Base-by-base conservation (phyloP, 331 rosid species). In the Rosa hybrid region DNA sequence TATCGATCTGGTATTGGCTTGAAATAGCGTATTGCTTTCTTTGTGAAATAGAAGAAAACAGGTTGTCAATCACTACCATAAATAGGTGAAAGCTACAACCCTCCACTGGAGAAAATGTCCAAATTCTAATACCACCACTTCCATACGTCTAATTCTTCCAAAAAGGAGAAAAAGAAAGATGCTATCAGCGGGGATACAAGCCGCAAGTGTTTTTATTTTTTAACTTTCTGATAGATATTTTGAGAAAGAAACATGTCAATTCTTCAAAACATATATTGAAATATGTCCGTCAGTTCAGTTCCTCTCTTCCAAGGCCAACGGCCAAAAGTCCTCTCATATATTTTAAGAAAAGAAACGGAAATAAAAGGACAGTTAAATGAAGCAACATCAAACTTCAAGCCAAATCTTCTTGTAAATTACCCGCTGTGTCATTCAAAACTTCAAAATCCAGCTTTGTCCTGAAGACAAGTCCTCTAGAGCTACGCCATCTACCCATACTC, bases 401-500 rank as follows among this genome's bases (percentile, higher is more conserved):
- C 83, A 78, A 83, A 85, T 82, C 86, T 84, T 77, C 85, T 80
- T 65, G 84, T 25, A 80, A 80, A 84, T 76, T 65, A 80, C 79
- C 90, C 84, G 89, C 88, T 82, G 91, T 81, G 82, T 87, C 89
- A 78, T 92, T 87, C 90, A 91, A 88, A 89, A 87, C 68, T 74
- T 82, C 88, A 80, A 82, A 80, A 81, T 76, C 84, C 82, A 82
- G 80, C 85, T 87, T 77, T 83, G 51, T 69, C 83, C 86, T 68
- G 79, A 78, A 83, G 85, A 79, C 85, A 71, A 82, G 78, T 53
- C 86, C 91, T 77, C 68, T 76, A 65, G 83, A 79, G 85, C 87
- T 84, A 84, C 71, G 78, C 85, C 86, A 87, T 87, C 94, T 84
- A 88, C 79, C 94, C 84, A 87, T n/a, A 68, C 94, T 90, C 96